Conservation (phyloP, 2,329 filamentous ascomycete genomes). For the Xylariomycetidae sp. region DNA sequence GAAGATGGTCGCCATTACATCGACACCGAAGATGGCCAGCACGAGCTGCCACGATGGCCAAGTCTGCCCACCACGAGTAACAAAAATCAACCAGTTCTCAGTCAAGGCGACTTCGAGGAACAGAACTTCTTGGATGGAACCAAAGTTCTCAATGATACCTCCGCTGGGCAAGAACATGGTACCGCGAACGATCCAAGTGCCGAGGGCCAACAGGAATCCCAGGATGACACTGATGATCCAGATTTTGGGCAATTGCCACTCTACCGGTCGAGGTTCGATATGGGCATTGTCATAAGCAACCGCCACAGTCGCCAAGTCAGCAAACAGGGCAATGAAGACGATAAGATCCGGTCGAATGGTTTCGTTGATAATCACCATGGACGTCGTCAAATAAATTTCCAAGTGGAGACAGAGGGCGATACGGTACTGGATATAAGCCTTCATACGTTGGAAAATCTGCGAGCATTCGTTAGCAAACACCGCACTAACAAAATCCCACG, state of each 20-base stretch:
- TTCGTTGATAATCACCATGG: slow-evolving; percentile 76
- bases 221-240: slow-evolving; percentile 70
- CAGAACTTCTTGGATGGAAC: slow-evolving; percentile 66
- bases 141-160: slow-evolving; percentile 70
- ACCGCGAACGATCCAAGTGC: slow-evolving; percentile 68
- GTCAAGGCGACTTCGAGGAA: slow-evolving; percentile 69
- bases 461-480: slow-evolving; percentile 1
- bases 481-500: no score
- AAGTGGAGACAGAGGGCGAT: slow-evolving; percentile 69
- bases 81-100: slow-evolving; percentile 76
- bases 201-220: slow-evolving; percentile 60
- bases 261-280: slow-evolving; percentile 67
- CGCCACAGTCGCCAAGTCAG: slow-evolving; percentile 72
- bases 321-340: slow-evolving; percentile 74
- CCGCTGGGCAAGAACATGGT: slow-evolving; percentile 63
- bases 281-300: slow-evolving; percentile 76
- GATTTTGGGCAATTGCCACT: slow-evolving; percentile 78
- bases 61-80: slow-evolving; percentile 66
- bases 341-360: slow-evolving; percentile 66
- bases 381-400: slow-evolving; percentile 70
- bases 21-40: slow-evolving; percentile 64
- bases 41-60: slow-evolving; percentile 71
- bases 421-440: slow-evolving; percentile 72
- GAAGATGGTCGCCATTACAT: slow-evolving; percentile 67
- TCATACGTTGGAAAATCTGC: slow-evolving; percentile 72